These are phyloP conservation scores for Solanum chiquidenum DNA, from an alignment of 257 asterid genomes.

Conservation along the genomic window DNA sequence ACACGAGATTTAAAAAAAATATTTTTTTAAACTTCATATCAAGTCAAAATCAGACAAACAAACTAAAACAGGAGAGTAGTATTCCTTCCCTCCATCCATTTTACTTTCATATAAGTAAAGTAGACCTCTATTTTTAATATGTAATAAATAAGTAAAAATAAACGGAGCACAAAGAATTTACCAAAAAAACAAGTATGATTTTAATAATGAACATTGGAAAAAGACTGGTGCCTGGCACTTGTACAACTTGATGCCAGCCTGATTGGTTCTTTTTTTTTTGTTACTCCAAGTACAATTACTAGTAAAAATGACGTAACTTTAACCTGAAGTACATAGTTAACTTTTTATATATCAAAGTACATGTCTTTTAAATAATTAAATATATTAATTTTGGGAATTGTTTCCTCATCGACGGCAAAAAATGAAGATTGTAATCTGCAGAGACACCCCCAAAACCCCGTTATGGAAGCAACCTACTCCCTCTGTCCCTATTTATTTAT, in stretches of 20 bases:
- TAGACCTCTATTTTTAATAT: too few relatives aligned
- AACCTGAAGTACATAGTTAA: neutral
- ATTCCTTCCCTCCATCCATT: neutral
- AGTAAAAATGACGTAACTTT: neutral
- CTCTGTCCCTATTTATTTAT: too few relatives aligned
- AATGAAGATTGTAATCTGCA: slow-evolving; percentile 8
- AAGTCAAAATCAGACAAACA: neutral
- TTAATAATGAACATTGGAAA: slow-evolving; percentile 2
- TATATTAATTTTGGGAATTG: slow-evolving; percentile 4
- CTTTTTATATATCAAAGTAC: neutral
- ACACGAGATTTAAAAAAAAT: neutral
- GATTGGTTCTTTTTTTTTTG: neutral
- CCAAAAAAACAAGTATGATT: neutral
- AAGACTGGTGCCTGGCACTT: slow-evolving; percentile 20
- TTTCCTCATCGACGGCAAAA: slow-evolving; percentile 31
- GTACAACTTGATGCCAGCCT: slow-evolving; percentile 18
- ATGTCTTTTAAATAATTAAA: neutral
- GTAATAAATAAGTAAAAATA: neutral
- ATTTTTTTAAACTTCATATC: neutral
- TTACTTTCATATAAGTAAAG: neutral
- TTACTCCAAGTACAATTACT: neutral
- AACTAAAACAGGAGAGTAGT: rapidly evolving
- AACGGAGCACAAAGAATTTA: rapidly evolving
- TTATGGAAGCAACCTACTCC: slow-evolving; percentile 1
- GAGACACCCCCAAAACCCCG: neutral